These are phyloP conservation scores for Sclerotinia trifoliorum DNA, from an alignment of 2,329 filamentous ascomycete genomes.

Conservation along the genomic window DNA sequence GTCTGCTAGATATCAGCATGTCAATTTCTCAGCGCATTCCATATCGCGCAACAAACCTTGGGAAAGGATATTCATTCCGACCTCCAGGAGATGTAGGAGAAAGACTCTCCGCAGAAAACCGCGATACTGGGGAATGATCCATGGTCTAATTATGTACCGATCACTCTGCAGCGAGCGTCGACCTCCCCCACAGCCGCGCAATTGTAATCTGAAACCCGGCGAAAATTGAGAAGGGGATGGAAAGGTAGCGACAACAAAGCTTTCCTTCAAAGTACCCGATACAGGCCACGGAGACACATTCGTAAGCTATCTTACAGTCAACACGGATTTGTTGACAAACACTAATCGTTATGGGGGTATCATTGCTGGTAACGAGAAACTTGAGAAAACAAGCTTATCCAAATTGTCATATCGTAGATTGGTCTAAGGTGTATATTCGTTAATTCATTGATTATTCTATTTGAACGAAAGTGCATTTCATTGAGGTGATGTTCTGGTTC, in stretches of 20 bases:
- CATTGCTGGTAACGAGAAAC: conserved; percentile 33
- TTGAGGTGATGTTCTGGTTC: conserved; percentile 18
- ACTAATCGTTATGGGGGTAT: conserved; percentile 37
- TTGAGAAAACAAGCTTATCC: not conserved
- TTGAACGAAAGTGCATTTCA: not conserved
- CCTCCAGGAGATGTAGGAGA: conserved; percentile 43
- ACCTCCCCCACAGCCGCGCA: conserved; percentile 31
- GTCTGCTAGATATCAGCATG: conserved; percentile 40
- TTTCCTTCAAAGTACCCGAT: conserved; percentile 4
- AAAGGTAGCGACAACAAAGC: conserved; percentile 5
- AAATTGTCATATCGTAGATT: conserved; percentile 3
- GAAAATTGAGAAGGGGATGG: not conserved
- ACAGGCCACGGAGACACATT: conserved; percentile 32
- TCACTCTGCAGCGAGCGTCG: conserved; percentile 24
- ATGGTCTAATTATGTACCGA: conserved; percentile 34
- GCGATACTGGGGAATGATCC: conserved; percentile 44
- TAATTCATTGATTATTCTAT: conserved; percentile 6
- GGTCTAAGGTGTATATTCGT: conserved; percentile 8
- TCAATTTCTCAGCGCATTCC: conserved; percentile 46
- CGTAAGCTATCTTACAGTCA: conserved; percentile 22
- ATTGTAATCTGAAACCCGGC: not conserved
- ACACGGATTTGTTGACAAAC: conserved; percentile 30
- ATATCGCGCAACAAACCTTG: conserved; percentile 43
- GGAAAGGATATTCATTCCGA: conserved; percentile 53
- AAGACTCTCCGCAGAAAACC: conserved; percentile 50